These are phyloP conservation scores for Spiraea crenata DNA, from an alignment of 331 rosid species.

Conservation along the genomic window DNA sequence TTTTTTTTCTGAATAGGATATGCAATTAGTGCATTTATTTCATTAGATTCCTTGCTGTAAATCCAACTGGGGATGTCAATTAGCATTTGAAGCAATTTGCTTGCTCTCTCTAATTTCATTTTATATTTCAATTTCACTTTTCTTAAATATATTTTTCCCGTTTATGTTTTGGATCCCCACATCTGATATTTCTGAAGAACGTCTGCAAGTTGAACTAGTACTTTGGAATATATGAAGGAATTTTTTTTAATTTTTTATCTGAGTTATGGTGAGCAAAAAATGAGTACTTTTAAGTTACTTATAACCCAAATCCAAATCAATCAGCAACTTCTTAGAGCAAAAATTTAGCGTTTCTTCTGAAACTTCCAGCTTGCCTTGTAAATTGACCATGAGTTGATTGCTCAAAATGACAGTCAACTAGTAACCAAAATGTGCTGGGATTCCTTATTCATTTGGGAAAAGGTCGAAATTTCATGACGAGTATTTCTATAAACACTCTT, in stretches of 20 bases:
- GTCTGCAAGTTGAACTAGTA: no score
- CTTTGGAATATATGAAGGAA: not conserved
- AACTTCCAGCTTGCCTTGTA: not conserved
- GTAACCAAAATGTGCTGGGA: no score
- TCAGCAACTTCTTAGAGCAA: not conserved
- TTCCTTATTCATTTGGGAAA: no score
- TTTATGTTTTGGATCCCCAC: not conserved
- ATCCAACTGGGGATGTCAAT: constrained; percentile 53
- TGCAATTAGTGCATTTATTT: constrained; percentile 37
- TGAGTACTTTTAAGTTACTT: not conserved
- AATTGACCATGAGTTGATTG: no score
- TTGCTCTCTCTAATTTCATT: constrained; percentile 19
- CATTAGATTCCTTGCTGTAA: constrained; percentile 53
- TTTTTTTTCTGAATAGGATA: constrained; percentile 38
- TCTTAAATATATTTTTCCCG: not conserved
- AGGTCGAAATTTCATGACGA: no score
- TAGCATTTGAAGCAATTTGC: constrained; percentile 38
- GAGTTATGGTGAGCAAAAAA: not conserved
- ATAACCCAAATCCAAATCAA: not conserved
- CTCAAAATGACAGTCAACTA: no score
- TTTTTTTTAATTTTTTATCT: not conserved
- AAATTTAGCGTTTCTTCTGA: not conserved
- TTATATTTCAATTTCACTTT: not conserved
- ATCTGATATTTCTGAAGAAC: no score
- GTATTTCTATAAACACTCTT: no score